Evolutionary conservation across 116 monocot species (phyloP).

Genomic region (Posidonia oceanica): DNA sequence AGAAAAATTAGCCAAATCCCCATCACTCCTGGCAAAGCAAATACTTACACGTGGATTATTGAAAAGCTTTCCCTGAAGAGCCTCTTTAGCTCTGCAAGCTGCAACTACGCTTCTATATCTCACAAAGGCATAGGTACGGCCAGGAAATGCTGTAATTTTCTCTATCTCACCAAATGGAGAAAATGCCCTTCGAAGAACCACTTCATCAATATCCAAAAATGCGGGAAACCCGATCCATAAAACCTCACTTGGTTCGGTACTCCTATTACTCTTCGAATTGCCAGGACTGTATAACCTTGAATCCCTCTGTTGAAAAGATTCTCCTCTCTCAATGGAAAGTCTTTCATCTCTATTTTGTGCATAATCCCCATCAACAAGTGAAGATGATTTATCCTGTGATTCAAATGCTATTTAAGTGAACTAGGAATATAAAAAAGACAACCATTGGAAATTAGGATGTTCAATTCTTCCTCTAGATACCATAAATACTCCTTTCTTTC

Average conservation of each 20-base stretch:
- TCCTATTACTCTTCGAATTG: slow-evolving; percentile 29
- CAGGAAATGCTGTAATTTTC: slow-evolving; percentile 71
- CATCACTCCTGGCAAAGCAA: slow-evolving; percentile 77
- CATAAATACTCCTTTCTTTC: too few species aligned
- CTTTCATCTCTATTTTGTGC: slow-evolving; percentile 28
- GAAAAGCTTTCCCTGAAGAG: slow-evolving; percentile 85
- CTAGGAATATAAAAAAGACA: background rate
- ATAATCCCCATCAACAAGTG: slow-evolving; percentile 37
- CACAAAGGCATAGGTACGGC: slow-evolving; percentile 84
- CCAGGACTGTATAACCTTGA: slow-evolving; percentile 42
- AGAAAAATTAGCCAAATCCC: slow-evolving; percentile 13
- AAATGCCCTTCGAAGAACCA: slow-evolving; percentile 56
- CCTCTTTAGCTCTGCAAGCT: slow-evolving; percentile 89
- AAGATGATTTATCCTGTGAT: slow-evolving; percentile 61
- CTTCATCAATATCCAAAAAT: slow-evolving; percentile 58
- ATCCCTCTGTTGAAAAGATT: slow-evolving; percentile 35
- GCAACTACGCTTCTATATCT: slow-evolving; percentile 48
- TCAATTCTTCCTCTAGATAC: background rate
- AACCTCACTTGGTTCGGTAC: slow-evolving; percentile 75
- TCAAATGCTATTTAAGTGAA: slow-evolving; percentile 20
- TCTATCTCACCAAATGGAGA: slow-evolving; percentile 84
- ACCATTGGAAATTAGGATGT: background rate
- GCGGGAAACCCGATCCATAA: slow-evolving; percentile 92
- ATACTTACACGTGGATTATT: slow-evolving; percentile 70
- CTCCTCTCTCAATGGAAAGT: slow-evolving; percentile 24